phyloP scores from a whole-genome alignment of 116 monocot species.

The Zostera marina region DNA sequence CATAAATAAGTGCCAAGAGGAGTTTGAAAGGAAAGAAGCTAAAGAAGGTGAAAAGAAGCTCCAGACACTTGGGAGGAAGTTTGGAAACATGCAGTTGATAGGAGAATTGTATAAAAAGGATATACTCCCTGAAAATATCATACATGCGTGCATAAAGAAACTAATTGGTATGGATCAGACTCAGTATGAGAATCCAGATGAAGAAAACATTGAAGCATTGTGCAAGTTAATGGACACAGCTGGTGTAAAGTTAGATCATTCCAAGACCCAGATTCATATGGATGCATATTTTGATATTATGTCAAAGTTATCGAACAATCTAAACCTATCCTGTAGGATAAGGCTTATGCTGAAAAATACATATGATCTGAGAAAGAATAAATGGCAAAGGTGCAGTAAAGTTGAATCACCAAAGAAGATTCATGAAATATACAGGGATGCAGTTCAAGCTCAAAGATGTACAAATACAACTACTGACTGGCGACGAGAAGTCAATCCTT shows the following conservation, averaged over 20 bases:
- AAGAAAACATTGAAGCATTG: constrained; percentile 76
- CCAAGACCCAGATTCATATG: constrained; percentile 60
- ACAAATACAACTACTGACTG: constrained; percentile 13
- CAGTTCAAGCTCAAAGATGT: constrained; percentile 59
- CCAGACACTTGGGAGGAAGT: constrained; percentile 53
- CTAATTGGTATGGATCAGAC: constrained; percentile 30
- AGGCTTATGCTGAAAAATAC: constrained; percentile 78
- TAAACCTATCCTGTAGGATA: constrained; percentile 53
- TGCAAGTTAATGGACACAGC: constrained; percentile 92
- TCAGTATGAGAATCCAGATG: constrained; percentile 48
- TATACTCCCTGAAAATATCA: constrained; percentile 86
- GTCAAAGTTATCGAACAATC: constrained; percentile 47
- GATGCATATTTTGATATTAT: constrained; percentile 74
- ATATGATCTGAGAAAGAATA: constrained; percentile 81
- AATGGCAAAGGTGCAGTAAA: constrained; percentile 84
- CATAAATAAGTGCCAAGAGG: constrained; percentile 88
- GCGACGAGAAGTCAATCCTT: constrained; percentile 16
- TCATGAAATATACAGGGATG: constrained; percentile 85
- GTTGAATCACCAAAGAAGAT: constrained; percentile 94
- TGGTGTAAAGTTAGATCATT: constrained; percentile 72
- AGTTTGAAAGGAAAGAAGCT: constrained; percentile 85
- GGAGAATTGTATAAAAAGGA: constrained; percentile 86
- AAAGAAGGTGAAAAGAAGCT: constrained; percentile 70
- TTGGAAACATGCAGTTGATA: constrained; percentile 89
- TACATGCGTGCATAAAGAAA: constrained; percentile 90